Base-by-base conservation (phyloP, 768 basidiomycete genomes). In the Pulveroboletus sp. region DNA sequence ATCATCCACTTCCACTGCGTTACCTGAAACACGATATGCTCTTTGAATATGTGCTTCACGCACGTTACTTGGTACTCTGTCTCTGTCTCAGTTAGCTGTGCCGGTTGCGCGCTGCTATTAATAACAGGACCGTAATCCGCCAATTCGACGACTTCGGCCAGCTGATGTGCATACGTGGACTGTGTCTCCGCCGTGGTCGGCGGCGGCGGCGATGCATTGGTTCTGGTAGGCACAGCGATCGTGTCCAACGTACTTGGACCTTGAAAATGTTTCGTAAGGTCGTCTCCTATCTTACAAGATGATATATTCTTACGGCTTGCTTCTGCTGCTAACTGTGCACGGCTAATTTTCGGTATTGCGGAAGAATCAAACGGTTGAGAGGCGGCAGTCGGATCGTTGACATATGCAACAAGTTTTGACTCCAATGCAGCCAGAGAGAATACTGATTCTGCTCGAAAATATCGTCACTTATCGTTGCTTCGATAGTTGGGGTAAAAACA, bases 21-120 rank as follows among this genome's bases (percentile, higher is more conserved):
- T 63, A 91, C 93, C 80, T 95, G 95, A 83, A 99, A 98, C 37
- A 99, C 94, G 51, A 98, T 68, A 64, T 97, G 91, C 53, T 93
- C 90, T 65, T 83, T 84, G 80, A 93, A 99, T 50, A 97, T 81
- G 68, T 99, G 96, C 73, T 97, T 98, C 69, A 96, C 90, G 59
- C 90, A 91, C 9, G 88, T 83, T 41, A 97, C 95, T 63, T 96
- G 93, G 65, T 98, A 99, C 71, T 98, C 96, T 5, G 93, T 98
- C 71, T 97, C 96, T 61, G 81, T 88, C 72, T 99, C 96, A 13
- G 96, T 98, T 50, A 98, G 82, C 55, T 86, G 89, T 21, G 78
- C 71, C 10, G 87, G 84, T 57, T 83, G 89, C 33, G 78, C 56
- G 55, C 82, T 89, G 76, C 92, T 97, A 71, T 86, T 92, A 63